These are phyloP conservation scores for Talaromyces sp. DNA, from an alignment of 2,329 filamentous ascomycete genomes.

Conservation along the genomic window DNA sequence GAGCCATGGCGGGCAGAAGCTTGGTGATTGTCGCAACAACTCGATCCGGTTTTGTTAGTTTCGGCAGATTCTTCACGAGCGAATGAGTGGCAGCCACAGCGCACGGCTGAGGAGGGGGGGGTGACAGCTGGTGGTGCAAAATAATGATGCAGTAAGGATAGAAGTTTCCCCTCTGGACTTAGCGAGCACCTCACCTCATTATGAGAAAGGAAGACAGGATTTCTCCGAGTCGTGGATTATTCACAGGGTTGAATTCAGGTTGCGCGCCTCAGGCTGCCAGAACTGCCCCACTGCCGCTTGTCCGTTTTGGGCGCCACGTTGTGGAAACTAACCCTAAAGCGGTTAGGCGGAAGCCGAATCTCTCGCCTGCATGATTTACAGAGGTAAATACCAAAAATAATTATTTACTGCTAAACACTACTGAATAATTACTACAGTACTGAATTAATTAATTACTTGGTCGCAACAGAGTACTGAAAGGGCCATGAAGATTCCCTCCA, in stretches of 20 bases:
- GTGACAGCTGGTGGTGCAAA: not conserved
- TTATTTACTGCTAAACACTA: no score
- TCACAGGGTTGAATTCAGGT: not conserved
- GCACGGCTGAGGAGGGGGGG: not conserved
- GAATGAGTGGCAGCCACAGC: not conserved
- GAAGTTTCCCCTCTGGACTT: not conserved
- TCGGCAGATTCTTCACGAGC: not conserved
- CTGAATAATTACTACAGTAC: no score
- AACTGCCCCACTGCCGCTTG: not conserved
- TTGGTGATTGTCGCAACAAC: not conserved
- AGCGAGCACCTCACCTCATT: not conserved
- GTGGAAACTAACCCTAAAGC: conserved; percentile 4
- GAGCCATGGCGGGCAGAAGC: conserved; percentile 22
- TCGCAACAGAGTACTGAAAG: no score
- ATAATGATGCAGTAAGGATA: not conserved
- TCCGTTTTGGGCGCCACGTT: not conserved
- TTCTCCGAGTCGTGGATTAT: not conserved
- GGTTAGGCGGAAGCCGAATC: not conserved
- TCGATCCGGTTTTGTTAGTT: not conserved
- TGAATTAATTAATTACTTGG: no score
- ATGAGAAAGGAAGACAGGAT: not conserved
- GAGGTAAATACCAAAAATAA: no score
- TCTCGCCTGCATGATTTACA: no score
- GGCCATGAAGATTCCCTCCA: not conserved
- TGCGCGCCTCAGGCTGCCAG: not conserved